phyloP scores from a whole-genome alignment of 345 rosid species.

The Cardamine chenopodiifolia region DNA sequence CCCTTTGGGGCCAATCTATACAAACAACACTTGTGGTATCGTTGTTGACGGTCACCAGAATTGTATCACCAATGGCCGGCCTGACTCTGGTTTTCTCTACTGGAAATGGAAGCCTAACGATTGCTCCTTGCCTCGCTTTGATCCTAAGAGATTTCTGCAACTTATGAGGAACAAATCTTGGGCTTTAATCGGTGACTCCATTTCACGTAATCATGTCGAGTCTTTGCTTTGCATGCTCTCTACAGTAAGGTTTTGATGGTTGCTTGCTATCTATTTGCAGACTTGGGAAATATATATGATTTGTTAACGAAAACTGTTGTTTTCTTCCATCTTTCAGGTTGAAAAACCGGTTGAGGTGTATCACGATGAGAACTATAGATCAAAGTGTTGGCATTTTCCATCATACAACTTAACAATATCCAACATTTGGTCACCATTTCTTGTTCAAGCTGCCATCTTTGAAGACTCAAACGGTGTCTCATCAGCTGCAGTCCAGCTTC shows the following conservation, averaged over 20 bases:
- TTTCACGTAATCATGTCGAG: slow-evolving; percentile 91
- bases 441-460: slow-evolving; percentile 79
- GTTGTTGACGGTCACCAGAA: slow-evolving; percentile 78
- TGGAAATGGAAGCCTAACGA: slow-evolving; percentile 90
- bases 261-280: slow-evolving; percentile 12
- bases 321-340: slow-evolving; percentile 50
- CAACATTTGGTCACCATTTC: slow-evolving; percentile 92
- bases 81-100: slow-evolving; percentile 75
- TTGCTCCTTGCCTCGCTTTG: slow-evolving; percentile 72
- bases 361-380: slow-evolving; percentile 80
- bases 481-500: slow-evolving; percentile 73
- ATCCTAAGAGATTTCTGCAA: slow-evolving; percentile 61
- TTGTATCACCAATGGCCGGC: slow-evolving; percentile 86
- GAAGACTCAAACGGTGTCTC: slow-evolving; percentile 88
- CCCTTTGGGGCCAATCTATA: slow-evolving; percentile 59
- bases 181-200: slow-evolving; percentile 92
- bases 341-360: slow-evolving; percentile 75
- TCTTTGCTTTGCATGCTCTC: slow-evolving; percentile 90
- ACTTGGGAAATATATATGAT: background rate
- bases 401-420: slow-evolving; percentile 70
- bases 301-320: background rate
- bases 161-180: slow-evolving; percentile 78
- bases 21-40: slow-evolving; percentile 28
- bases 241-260: slow-evolving; percentile 39
- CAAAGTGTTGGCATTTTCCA: slow-evolving; percentile 79